Evolutionary conservation across 2,329 filamentous ascomycete species (phyloP).

Genomic region (Fusarium solani-melongenae): DNA sequence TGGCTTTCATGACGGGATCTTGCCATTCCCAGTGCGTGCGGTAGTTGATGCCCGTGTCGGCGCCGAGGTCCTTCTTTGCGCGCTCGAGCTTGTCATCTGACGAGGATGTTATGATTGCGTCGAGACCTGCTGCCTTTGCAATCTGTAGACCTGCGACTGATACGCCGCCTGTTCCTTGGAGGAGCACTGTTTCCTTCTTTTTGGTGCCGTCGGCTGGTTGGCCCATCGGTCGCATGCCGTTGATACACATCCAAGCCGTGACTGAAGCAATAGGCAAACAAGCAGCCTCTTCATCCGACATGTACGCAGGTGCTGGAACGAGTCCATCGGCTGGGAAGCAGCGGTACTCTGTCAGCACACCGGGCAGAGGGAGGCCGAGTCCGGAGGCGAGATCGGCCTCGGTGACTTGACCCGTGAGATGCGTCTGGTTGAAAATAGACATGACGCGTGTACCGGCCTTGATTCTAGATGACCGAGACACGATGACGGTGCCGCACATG

Average conservation of each 20-base stretch:
- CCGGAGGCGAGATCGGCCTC: conserved; percentile 66
- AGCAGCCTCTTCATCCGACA: conserved; percentile 68
- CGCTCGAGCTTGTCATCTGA: conserved; percentile 62
- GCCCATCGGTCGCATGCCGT: conserved; percentile 67
- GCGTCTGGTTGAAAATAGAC: conserved; percentile 69
- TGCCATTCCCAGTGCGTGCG: conserved; percentile 63
- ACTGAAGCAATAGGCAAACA: conserved; percentile 71
- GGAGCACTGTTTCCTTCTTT: conserved; percentile 52
- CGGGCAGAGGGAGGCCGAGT: conserved; percentile 69
- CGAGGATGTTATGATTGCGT: conserved; percentile 65
- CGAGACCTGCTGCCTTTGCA: conserved; percentile 62
- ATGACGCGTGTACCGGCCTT: conserved; percentile 73
- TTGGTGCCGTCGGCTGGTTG: conserved; percentile 48
- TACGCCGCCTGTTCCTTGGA: conserved; percentile 68
- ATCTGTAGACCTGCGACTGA: conserved; percentile 63
- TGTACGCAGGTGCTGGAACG: conserved; percentile 65
- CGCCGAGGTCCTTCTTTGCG: conserved; percentile 60
- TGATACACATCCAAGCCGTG: conserved; percentile 74
- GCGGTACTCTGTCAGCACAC: conserved; percentile 68
- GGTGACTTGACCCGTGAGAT: conserved; percentile 68
- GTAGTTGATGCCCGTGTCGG: conserved; percentile 66
- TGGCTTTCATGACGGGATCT: conserved; percentile 58
- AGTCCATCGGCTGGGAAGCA: conserved; percentile 68
- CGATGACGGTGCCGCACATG: conserved; percentile 72
- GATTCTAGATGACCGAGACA: conserved; percentile 55